Evolutionary conservation across 306 rosid species (phyloP).

Genomic region (Trifolium dubium): DNA sequence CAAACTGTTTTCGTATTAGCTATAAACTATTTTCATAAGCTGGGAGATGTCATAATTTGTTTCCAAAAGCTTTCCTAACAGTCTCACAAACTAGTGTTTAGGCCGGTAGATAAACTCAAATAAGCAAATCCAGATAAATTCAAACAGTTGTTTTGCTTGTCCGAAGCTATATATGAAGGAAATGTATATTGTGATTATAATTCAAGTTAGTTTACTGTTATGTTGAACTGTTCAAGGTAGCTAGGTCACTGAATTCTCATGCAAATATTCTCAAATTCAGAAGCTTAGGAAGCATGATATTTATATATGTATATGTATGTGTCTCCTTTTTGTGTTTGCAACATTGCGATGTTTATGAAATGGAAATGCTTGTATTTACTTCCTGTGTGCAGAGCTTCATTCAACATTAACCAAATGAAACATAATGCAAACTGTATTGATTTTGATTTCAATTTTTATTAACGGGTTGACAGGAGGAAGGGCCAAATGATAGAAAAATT

Average conservation of each 20-base stretch:
- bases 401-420: conserved; percentile 13
- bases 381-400: conserved; percentile 21
- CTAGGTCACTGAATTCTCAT: conserved; percentile 18
- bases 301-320: neutral
- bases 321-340: conserved; percentile 2
- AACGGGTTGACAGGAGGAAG: conserved; percentile 72
- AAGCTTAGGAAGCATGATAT: conserved; percentile 23
- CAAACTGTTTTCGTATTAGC: too few relatives aligned
- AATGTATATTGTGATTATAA: neutral
- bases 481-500: conserved; percentile 84
- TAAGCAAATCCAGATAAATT: neutral
- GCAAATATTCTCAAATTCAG: conserved; percentile 15
- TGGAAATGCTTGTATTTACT: conserved; percentile 18
- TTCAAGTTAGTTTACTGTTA: conserved; percentile 30
- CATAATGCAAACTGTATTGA: neutral
- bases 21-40: neutral
- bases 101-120: neutral
- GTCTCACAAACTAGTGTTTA: neutral
- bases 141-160: conserved; percentile 1
- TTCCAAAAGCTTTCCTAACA: neutral
- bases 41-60: neutral
- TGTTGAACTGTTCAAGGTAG: conserved; percentile 30
- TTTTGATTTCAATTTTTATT: conserved; percentile 31
- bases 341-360: conserved; percentile 1
- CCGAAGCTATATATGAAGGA: neutral